Evolutionary conservation across 495 filamentous ascomycete species (phyloP).

Genomic region (Aspergillus carlsbadensis): DNA sequence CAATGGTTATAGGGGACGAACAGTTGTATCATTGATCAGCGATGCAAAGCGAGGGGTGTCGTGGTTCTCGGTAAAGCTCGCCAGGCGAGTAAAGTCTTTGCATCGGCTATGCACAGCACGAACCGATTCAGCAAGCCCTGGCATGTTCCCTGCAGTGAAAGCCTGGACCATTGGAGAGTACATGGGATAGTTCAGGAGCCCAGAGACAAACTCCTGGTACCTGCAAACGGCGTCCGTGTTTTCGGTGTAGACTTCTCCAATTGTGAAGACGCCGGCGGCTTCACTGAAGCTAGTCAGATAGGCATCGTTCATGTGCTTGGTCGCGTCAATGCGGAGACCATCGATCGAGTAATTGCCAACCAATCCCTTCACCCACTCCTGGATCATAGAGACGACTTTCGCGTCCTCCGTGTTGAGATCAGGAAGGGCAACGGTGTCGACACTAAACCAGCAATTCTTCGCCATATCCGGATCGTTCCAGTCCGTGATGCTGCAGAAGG

Average conservation of each 20-base stretch:
- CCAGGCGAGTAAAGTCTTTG: slow-evolving; percentile 51
- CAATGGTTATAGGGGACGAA: neutral
- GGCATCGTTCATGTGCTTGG: slow-evolving; percentile 42
- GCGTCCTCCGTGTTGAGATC: slow-evolving; percentile 61
- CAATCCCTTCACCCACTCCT: slow-evolving; percentile 58
- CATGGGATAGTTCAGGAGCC: slow-evolving; percentile 35
- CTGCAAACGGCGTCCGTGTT: slow-evolving; percentile 2
- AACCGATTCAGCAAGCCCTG: slow-evolving; percentile 50
- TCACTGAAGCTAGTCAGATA: slow-evolving; percentile 5
- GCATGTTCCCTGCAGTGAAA: slow-evolving; percentile 54
- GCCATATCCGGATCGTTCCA: slow-evolving; percentile 14
- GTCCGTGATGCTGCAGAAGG: slow-evolving; percentile 55
- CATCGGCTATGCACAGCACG: slow-evolving; percentile 44
- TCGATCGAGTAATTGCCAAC: slow-evolving; percentile 66
- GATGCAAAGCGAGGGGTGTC: slow-evolving; percentile 60
- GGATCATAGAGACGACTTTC: slow-evolving; percentile 48
- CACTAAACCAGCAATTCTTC: slow-evolving; percentile 57
- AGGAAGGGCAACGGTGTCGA: slow-evolving; percentile 55
- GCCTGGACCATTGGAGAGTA: slow-evolving; percentile 53
- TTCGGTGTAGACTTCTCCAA: slow-evolving; percentile 13
- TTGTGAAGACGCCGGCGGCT: slow-evolving; percentile 11
- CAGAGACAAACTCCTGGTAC: slow-evolving; percentile 8
- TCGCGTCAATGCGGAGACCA: slow-evolving; percentile 66
- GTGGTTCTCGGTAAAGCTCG: slow-evolving; percentile 71
- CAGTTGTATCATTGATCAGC: slow-evolving; percentile 8